Evolutionary conservation across 169 alveolate species (phyloP), one percentile per base, ranked within the genome.

Genomic region (Cryptosporidium ryanae): DNA sequence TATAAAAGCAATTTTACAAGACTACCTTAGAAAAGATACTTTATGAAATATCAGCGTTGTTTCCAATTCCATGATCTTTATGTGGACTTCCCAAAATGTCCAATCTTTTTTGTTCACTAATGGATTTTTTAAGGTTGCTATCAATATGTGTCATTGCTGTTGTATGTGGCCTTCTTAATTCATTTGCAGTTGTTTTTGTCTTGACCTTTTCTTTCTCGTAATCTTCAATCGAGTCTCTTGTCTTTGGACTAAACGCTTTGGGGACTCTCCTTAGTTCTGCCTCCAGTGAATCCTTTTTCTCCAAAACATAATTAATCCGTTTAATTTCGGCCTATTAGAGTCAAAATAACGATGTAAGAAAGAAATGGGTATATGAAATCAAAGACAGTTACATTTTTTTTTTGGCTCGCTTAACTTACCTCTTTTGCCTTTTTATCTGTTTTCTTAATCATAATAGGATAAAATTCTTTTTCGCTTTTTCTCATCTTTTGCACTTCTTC

Each of bases 201-300:
- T 48, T 31, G 1, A n/a, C 5, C 29, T 17, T 52, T 13, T 3
- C 2, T n/a, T 4, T 23, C 25, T 27, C 66, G 55, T 68, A n/a
- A 21, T 55, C 71, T 43, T 27, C 44, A 25, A 38, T 17, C 6
- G 25, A 76, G 23, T 38, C 38, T 23, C 2, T 10, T 23, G 8
- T 57, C 29, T 76, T 61, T 21, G 10, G 55, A 15, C 15, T 61
- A 34, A 76, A 61, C 3, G 87, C 68, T 2, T 29, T 12, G 15
- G 87, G 87, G 1, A 59, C 34, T 59, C 31, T 76, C 34, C 46
- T 76, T 55, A 76, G 13, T 23, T 76, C 64, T n/a, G 87, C 87
- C 29, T 55, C 71, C 4, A 76, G 49, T 61, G 38, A 21, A 38
- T 76, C 71, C 38, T 46, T 61, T 76, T 61, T 55, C 17, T 76